phyloP scores from a whole-genome alignment of 306 rosid species.

The Casuarina glauca region DNA sequence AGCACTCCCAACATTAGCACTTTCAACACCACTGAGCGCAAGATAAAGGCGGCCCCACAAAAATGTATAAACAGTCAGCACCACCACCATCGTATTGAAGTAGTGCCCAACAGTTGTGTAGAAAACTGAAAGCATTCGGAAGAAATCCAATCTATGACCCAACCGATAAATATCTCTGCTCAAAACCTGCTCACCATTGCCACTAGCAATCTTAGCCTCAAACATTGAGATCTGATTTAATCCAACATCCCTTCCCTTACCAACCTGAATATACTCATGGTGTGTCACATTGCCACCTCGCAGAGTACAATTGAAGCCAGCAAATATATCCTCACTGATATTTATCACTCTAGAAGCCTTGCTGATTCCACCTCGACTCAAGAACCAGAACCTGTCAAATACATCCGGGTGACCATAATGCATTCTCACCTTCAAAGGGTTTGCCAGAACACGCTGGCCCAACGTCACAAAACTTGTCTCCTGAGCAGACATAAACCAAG shows the following conservation, averaged over 20 bases:
- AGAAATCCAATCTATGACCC: conserved; percentile 96
- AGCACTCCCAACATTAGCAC: conserved; percentile 24
- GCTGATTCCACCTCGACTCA: conserved; percentile 86
- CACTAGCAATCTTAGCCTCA: conserved; percentile 94
- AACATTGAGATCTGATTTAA: conserved; percentile 92
- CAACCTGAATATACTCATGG: conserved; percentile 94
- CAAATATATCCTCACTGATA: conserved; percentile 96
- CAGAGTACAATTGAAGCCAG: conserved; percentile 93
- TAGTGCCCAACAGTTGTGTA: conserved; percentile 78
- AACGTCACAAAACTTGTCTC: conserved; percentile 90
- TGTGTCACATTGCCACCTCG: conserved; percentile 96
- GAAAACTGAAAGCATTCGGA: conserved; percentile 95
- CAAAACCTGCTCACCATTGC: conserved; percentile 94
- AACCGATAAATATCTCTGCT: conserved; percentile 92
- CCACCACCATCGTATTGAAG: conserved; percentile 72
- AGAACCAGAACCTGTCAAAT: conserved; percentile 93
- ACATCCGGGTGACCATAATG: conserved; percentile 97
- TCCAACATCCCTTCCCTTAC: conserved; percentile 98
- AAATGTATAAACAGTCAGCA: conserved; percentile 72
- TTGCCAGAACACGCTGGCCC: conserved; percentile 93
- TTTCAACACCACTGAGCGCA: conserved; percentile 86
- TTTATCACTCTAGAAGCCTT: conserved; percentile 93
- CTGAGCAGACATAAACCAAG: conserved; percentile 98
- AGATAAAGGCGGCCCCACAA: conserved; percentile 96
- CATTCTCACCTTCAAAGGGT: conserved; percentile 93